A percentile compares a stretch with the other conserved stretches of the same genome.
phyloP scores from a whole-genome alignment of 192 early-diverging fungal species.

The Dispira parvispora region DNA sequence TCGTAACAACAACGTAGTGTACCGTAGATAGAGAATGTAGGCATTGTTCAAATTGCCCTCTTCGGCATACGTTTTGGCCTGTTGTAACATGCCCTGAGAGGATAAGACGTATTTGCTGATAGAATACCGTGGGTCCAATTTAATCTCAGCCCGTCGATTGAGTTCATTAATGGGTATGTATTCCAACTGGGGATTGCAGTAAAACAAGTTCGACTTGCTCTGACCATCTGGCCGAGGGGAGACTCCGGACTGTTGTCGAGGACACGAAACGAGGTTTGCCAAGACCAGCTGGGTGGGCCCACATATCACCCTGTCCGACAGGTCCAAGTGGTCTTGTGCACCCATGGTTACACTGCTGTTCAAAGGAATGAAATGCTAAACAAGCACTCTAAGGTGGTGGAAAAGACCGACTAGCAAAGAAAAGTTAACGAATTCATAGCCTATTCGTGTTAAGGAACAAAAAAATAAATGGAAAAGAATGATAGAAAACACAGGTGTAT shows the following conservation, averaged over 20 bases:
- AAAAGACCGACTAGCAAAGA: neutral
- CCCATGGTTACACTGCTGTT: neutral
- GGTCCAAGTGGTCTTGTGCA: neutral
- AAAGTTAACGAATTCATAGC: no score
- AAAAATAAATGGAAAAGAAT: neutral
- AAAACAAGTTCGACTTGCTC: neutral
- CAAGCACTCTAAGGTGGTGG: neutral
- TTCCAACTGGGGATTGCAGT: neutral
- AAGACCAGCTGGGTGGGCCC: neutral
- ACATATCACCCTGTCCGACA: neutral
- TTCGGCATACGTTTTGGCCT: slow-evolving; percentile 31
- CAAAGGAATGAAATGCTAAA: neutral
- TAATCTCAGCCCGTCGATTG: slow-evolving; percentile 5
- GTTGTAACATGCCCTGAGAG: slow-evolving; percentile 22
- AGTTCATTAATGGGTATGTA: neutral
- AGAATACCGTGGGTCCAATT: slow-evolving; percentile 4
- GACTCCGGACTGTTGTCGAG: neutral
- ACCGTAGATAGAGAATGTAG: slow-evolving; percentile 54
- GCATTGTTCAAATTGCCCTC: slow-evolving; percentile 50
- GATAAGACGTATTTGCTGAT: slow-evolving; percentile 23
- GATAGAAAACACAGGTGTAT: neutral
- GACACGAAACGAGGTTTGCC: neutral
- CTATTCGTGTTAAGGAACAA: neutral
- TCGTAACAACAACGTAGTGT: slow-evolving; percentile 39
- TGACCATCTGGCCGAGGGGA: neutral